Evolutionary conservation across 2,329 filamentous ascomycete species (phyloP), one percentile per base, ranked within the genome.

Genomic region (Penicillium sp.): DNA sequence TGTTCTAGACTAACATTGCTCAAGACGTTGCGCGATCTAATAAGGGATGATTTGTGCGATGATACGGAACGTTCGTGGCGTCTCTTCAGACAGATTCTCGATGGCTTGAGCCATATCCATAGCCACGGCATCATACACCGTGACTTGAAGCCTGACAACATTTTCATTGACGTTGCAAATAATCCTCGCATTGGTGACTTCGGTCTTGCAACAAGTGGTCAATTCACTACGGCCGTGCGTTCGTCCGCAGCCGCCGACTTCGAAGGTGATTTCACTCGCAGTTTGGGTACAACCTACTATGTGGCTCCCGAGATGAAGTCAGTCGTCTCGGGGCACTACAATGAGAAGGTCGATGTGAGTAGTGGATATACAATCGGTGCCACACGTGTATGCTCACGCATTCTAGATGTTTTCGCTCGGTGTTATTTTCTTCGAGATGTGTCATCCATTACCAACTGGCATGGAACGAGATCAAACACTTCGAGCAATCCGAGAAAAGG

Each of bases 391-490:
- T 55, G 40, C 57, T 68, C 14, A 65, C 50, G 10, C 22, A n/a
- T 16, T 42, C 9, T 51, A 72, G 82, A 97, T 99, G 93, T 99
- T 94, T 71, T 97, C 93, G 0, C 81, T 99, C 40, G 94, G 94
- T 0, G 89, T 99, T 61, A 97, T 99, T 55, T 96, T 99, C 76
- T 97, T 97, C 64, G 94, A 99, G 74, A 99, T 99, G 94, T 95
- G 89, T 68, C 80, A 84, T 62, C 76, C 81, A 4, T 74, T 88
- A 43, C 77, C 77, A 18, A 88, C 85, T 1, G 79, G 77, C 2
- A 87, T 87, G 82, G 86, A 88, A 67, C 78, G 85, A 39, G 82
- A 83, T 58, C 76, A 81, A 39, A 80, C 92, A 4, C 79, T 97
- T 29, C 82, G 88, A 50, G 78, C 82, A 53, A 80, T 97, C 40